Conservation (phyloP, 2,329 filamentous ascomycete genomes). For the Trichophyton benhamiae region DNA sequence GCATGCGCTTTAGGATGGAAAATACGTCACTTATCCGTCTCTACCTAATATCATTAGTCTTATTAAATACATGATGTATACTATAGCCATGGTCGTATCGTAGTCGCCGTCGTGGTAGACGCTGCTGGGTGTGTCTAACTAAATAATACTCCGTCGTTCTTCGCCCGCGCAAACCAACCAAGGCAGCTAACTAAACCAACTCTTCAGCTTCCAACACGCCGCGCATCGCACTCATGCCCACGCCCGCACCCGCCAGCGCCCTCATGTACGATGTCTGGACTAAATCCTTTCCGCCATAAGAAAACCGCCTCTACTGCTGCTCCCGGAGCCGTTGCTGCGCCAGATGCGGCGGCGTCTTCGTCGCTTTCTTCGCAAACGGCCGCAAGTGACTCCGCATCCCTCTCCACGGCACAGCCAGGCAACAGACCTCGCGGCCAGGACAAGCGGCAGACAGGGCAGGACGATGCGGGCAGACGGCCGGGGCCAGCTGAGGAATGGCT, state of each 20-base stretch:
- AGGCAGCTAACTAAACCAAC: no score
- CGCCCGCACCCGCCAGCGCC: background rate
- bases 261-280: conserved; percentile 33
- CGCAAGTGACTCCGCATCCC: conserved; percentile 13
- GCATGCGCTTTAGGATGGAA: background rate
- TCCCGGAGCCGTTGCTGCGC: background rate
- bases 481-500: background rate
- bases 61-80: no score
- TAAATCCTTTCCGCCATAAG: conserved; percentile 41
- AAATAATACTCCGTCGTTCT: no score
- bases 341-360: no score
- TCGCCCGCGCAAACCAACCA: background rate
- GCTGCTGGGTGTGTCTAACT: no score
- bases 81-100: no score
- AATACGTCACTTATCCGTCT: background rate
- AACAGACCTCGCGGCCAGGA: conserved; percentile 1
- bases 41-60: no score
- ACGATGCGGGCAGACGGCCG: background rate
- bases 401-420: conserved; percentile 16
- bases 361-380: no score
- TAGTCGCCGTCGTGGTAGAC: no score
- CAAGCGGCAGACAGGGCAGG: background rate
- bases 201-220: no score
- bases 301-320: conserved; percentile 17
- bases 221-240: background rate